A percentile compares a stretch with the other conserved stretches of the same genome.
These are phyloP conservation scores for Clavispora asparagi DNA, from an alignment of 805 yeast species.

Conservation along the genomic window DNA sequence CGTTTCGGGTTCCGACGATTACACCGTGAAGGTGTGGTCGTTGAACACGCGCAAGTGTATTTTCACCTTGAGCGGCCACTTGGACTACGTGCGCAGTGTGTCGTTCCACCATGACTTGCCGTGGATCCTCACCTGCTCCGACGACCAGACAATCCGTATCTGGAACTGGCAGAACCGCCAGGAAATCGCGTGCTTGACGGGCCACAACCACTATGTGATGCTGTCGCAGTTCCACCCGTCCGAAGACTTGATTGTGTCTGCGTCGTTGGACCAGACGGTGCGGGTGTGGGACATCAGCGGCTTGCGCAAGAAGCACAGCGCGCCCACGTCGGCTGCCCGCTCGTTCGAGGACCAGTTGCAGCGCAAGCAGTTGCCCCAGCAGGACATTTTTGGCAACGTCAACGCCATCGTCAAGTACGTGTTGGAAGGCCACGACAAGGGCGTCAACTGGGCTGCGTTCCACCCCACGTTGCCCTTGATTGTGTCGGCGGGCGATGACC, in stretches of 20 bases:
- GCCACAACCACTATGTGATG: constrained; percentile 98
- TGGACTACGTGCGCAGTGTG: constrained; percentile 92
- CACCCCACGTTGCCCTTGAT: constrained; percentile 95
- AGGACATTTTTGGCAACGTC: constrained; percentile 89
- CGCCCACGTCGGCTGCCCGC: constrained; percentile 49
- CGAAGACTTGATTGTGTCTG: constrained; percentile 91
- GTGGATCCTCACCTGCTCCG: constrained; percentile 94
- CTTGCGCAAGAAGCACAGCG: constrained; percentile 90
- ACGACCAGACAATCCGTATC: constrained; percentile 96
- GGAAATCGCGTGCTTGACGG: constrained; percentile 94
- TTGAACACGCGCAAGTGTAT: constrained; percentile 84
- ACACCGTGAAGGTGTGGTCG: constrained; percentile 94
- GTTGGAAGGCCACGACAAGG: constrained; percentile 96
- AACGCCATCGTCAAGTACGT: constrained; percentile 95
- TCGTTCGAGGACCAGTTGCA: constrained; percentile 56
- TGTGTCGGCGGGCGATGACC: constrained; percentile 94
- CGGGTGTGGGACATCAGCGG: constrained; percentile 99
- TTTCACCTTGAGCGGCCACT: constrained; percentile 87
- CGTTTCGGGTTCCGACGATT: constrained; percentile 97
- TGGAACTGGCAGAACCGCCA: constrained; percentile 99
- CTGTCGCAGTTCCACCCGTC: constrained; percentile 96
- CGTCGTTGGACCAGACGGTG: constrained; percentile 96
- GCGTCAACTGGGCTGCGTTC: constrained; percentile 98
- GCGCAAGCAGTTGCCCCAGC: constrained; percentile 69
- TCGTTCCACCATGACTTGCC: constrained; percentile 95